A percentile compares a stretch with the other conserved stretches of the same genome.
Evolutionary conservation across 2,329 filamentous ascomycete genomes (phyloP).

Genomic region (Xylaria sp.): DNA sequence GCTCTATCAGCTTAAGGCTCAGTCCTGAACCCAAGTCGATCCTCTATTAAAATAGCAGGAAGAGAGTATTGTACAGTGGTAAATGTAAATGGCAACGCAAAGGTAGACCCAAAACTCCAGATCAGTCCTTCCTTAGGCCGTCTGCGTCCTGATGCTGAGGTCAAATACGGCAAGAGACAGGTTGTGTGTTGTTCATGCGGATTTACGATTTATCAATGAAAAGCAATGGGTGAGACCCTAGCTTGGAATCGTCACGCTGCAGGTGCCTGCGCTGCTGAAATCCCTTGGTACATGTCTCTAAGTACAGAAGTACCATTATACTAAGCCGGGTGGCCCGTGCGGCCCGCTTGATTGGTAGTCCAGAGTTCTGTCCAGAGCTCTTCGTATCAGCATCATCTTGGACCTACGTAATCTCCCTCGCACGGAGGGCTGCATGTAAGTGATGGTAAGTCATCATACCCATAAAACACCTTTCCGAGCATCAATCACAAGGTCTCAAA

Average conservation of each 20-base stretch:
- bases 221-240: slow-evolving; percentile 16
- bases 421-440: slow-evolving; percentile 7
- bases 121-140: background rate
- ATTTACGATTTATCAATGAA: slow-evolving; percentile 24
- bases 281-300: background rate
- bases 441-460: slow-evolving; percentile 5
- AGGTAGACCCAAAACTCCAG: background rate
- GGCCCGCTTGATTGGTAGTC: background rate
- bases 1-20: slow-evolving; percentile 7
- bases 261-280: slow-evolving; percentile 25
- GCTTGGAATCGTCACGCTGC: slow-evolving; percentile 37
- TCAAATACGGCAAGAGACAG: background rate
- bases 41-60: slow-evolving; percentile 6
- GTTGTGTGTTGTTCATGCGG: slow-evolving; percentile 20
- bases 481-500: slow-evolving; percentile 3
- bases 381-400: background rate
- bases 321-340: slow-evolving; percentile 1
- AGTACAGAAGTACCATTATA: background rate
- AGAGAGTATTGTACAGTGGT: slow-evolving; percentile 19
- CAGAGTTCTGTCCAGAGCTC: too few species aligned
- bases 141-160: slow-evolving; percentile 10
- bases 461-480: background rate
- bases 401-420: slow-evolving; percentile 7
- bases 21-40: background rate
- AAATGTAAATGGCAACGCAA: background rate